These are phyloP conservation scores for Adansonia digitata DNA, from an alignment of 345 rosid species.

Conservation along the genomic window DNA sequence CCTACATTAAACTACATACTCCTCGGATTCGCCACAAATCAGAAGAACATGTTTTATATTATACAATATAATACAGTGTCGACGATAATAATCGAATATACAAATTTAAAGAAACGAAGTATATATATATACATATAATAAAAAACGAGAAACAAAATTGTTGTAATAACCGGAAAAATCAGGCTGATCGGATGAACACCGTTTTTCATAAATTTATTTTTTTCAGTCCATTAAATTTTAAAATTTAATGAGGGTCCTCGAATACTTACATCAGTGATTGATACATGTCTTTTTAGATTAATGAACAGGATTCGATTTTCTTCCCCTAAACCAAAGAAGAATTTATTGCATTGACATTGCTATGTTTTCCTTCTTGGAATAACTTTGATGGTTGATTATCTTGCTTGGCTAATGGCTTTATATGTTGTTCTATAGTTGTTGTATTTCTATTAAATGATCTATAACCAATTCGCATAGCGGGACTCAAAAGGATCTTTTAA, in stretches of 20 bases:
- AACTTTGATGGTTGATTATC: not conserved
- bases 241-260: too few relatives aligned
- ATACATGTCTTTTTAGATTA: too few relatives aligned
- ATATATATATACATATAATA: too few relatives aligned
- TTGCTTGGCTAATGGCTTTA: not conserved
- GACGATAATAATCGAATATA: not conserved
- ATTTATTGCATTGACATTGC: not conserved
- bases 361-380: not conserved
- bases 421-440: not conserved
- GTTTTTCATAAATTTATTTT: too few relatives aligned
- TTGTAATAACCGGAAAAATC: not conserved
- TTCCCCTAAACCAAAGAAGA: too few relatives aligned
- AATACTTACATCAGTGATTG: too few relatives aligned
- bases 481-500: not conserved
- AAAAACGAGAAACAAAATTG: not conserved
- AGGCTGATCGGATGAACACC: not conserved
- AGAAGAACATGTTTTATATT: not conserved
- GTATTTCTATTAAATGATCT: not conserved
- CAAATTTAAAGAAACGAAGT: not conserved
- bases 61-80: too few relatives aligned
- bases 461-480: not conserved
- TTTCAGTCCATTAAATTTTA: not conserved
- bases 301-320: too few relatives aligned
- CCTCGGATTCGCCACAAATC: slow-evolving; percentile 9
- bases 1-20: slow-evolving; percentile 7